Conservation (phyloP, 805 yeast species). For the Metschnikowia hibisci region DNA sequence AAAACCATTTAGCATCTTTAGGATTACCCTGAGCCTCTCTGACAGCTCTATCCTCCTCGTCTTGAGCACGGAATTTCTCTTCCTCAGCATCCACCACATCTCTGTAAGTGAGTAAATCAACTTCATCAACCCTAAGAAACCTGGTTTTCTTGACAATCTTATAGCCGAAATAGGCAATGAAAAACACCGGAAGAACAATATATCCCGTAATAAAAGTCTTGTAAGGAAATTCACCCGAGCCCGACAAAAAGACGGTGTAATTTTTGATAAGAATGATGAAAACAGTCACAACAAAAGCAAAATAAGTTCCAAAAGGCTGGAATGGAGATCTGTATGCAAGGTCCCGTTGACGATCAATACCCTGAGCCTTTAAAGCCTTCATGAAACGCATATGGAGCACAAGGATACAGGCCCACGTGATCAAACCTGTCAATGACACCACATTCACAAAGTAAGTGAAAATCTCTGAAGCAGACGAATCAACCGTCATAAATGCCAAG, state of each 20-base stretch:
- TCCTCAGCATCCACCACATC: conserved; percentile 55
- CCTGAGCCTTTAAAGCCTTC: conserved; percentile 65
- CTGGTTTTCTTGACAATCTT: conserved; percentile 52
- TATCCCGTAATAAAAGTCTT: conserved; percentile 72
- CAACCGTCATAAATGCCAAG: conserved; percentile 68
- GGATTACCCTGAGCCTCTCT: conserved; percentile 43
- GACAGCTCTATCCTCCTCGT: conserved; percentile 31
- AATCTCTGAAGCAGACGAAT: conserved; percentile 51
- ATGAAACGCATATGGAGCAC: conserved; percentile 64
- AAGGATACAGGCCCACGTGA: conserved; percentile 72
- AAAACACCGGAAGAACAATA: conserved; percentile 65
- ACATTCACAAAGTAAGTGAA: conserved; percentile 72
- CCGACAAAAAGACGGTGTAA: conserved; percentile 62
- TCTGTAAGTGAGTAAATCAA: conserved; percentile 56
- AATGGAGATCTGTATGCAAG: conserved; percentile 63
- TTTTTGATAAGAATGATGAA: conserved; percentile 57
- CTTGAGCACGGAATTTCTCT: conserved; percentile 33
- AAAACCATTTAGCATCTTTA: conserved; percentile 43
- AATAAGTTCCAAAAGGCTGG: conserved; percentile 64
- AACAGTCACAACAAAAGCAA: conserved; percentile 52
- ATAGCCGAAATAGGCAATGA: conserved; percentile 54
- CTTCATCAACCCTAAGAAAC: conserved; percentile 49
- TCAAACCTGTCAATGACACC: conserved; percentile 69
- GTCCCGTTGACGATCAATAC: conserved; percentile 47
- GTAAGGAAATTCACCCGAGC: conserved; percentile 40